These are phyloP conservation scores for Zymoseptoria brevis DNA, from an alignment of 2,329 filamentous ascomycete species.

Conservation along the genomic window DNA sequence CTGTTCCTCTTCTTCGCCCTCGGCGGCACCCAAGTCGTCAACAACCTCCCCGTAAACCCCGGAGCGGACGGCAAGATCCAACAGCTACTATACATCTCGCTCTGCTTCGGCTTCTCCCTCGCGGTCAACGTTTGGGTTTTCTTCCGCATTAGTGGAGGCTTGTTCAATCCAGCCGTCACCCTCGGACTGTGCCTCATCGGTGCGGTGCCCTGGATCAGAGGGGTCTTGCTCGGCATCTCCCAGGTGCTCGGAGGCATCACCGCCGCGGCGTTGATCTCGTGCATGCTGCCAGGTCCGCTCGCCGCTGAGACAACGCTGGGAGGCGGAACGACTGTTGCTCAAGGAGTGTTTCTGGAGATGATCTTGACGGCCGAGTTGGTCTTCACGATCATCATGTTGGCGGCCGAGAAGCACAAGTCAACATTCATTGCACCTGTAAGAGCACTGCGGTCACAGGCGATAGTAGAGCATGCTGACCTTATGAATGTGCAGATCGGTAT, in stretches of 20 bases:
- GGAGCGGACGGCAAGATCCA: conserved; percentile 8
- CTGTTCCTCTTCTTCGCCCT: conserved; percentile 42
- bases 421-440: conserved; percentile 35
- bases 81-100: conserved; percentile 27
- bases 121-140: conserved; percentile 35
- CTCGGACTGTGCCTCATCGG: conserved; percentile 25
- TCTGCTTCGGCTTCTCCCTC: conserved; percentile 35
- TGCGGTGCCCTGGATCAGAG: conserved; percentile 29
- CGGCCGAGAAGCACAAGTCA: conserved; percentile 32
- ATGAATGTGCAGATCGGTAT: conserved; percentile 33
- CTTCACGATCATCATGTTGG: conserved; percentile 31
- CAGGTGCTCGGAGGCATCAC: conserved; percentile 32
- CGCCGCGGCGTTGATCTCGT: conserved; percentile 26
- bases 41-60: conserved; percentile 27
- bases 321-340: conserved; percentile 28
- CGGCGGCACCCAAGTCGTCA: conserved; percentile 39
- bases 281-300: conserved; percentile 31
- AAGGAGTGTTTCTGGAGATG: conserved; percentile 35
- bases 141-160: conserved; percentile 29
- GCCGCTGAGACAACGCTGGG: conserved; percentile 29
- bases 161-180: conserved; percentile 31
- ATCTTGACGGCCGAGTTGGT: conserved; percentile 33
- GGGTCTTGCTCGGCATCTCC: conserved; percentile 26
- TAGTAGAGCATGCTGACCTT: not conserved
- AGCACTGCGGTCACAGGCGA: not conserved